phyloP scores from a whole-genome alignment of 352 stramenopile genomes.

The Pythium folliculosum region DNA sequence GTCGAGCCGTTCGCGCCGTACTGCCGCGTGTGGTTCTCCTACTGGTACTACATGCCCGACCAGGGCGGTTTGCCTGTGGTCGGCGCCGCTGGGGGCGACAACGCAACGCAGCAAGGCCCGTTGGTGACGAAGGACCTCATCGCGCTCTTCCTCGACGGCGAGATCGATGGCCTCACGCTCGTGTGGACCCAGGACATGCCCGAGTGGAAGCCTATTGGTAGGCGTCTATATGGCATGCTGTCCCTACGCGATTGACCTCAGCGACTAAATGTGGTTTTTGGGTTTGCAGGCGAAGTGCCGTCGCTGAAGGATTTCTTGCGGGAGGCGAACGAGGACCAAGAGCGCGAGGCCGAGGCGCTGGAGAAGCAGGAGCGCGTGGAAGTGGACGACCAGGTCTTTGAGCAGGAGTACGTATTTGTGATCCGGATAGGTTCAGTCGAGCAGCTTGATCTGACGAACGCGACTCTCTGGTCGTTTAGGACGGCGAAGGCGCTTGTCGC shows the following conservation, averaged over 20 bases:
- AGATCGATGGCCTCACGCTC: conserved; percentile 43
- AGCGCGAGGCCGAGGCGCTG: conserved; percentile 27
- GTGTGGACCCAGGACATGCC: conserved; percentile 36
- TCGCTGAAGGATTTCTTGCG: conserved; percentile 38
- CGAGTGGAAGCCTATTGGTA: conserved; percentile 37
- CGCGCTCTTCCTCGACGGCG: conserved; percentile 36
- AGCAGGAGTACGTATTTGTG: conserved; percentile 22
- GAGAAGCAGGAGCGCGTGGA: conserved; percentile 19
- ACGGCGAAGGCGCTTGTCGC: conserved; percentile 28
- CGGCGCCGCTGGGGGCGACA: not conserved
- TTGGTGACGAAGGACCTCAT: conserved; percentile 36
- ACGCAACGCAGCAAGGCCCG: conserved; percentile 15
- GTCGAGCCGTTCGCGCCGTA: conserved; percentile 55
- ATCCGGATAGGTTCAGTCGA: too few species aligned
- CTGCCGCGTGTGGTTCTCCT: conserved; percentile 52
- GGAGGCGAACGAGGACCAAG: conserved; percentile 39
- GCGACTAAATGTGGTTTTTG: not conserved
- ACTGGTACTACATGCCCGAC: conserved; percentile 40
- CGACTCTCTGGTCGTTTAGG: conserved; percentile 1
- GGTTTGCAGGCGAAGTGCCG: conserved; percentile 28
- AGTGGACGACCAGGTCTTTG: conserved; percentile 28
- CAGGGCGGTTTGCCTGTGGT: not conserved
- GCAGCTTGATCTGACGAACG: too few species aligned
- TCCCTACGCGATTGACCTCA: too few species aligned
- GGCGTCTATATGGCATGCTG: not conserved